Evolutionary conservation across 2,329 filamentous ascomycete genomes (phyloP).

Genomic region (Monosporascus cannonballus): DNA sequence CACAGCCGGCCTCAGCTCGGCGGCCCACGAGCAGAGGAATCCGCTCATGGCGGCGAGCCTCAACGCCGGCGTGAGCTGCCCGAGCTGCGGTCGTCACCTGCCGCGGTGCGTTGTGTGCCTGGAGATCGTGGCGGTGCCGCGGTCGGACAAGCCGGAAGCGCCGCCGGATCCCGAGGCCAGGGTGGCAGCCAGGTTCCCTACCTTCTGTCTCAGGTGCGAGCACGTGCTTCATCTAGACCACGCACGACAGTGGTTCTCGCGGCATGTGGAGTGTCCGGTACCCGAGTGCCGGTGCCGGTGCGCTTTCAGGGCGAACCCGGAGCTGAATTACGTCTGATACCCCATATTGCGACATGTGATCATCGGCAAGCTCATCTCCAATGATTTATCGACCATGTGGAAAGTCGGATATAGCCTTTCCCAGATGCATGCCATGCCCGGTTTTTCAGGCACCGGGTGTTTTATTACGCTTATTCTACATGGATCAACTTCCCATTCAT

Average conservation of each 20-base stretch:
- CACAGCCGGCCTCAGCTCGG: conserved; percentile 7
- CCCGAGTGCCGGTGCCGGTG: conserved; percentile 63
- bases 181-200: conserved; percentile 55
- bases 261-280: conserved; percentile 61
- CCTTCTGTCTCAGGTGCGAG: conserved; percentile 62
- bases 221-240: conserved; percentile 64
- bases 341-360: too few species aligned
- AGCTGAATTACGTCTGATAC: conserved; percentile 44
- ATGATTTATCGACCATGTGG: too few species aligned
- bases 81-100: conserved; percentile 60
- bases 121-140: conserved; percentile 58
- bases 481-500: too few species aligned
- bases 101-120: conserved; percentile 63
- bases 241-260: conserved; percentile 59
- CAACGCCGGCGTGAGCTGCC: conserved; percentile 57
- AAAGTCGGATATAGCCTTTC: too few species aligned
- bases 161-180: conserved; percentile 39
- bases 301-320: conserved; percentile 54
- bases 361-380: too few species aligned
- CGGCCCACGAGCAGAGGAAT: conserved; percentile 31
- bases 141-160: conserved; percentile 51
- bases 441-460: too few species aligned
- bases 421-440: too few species aligned
- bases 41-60: conserved; percentile 53
- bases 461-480: too few species aligned